Evolutionary conservation across 2,329 filamentous ascomycete species (phyloP).

Genomic region (Dactylellina haptotyla): DNA sequence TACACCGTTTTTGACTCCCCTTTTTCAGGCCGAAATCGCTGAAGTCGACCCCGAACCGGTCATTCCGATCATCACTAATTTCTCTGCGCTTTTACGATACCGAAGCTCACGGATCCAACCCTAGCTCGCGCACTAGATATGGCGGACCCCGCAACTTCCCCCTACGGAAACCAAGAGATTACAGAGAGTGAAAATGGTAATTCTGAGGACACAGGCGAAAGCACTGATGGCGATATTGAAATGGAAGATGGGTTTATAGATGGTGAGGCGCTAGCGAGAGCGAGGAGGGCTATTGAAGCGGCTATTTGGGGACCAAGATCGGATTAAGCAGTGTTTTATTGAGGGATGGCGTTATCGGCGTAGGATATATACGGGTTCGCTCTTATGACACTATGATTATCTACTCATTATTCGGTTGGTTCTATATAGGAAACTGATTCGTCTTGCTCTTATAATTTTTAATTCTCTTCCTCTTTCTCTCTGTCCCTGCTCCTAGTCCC

Average conservation of each 20-base stretch:
- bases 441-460: background rate
- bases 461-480: too few species aligned
- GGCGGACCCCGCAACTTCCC: background rate
- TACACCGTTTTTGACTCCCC: background rate
- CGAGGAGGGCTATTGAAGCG: background rate
- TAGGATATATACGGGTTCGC: background rate
- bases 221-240: too few species aligned
- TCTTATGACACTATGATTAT: background rate
- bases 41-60: background rate
- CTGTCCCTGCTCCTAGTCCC: too few species aligned
- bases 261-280: too few species aligned
- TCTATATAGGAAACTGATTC: background rate
- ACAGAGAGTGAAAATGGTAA: background rate
- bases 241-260: too few species aligned
- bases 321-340: background rate
- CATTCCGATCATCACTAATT: constrained; percentile 26
- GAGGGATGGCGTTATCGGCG: background rate
- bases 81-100: background rate
- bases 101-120: constrained; percentile 25
- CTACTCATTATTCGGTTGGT: background rate
- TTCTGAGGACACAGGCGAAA: too few species aligned
- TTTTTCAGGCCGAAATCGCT: constrained; percentile 15
- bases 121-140: background rate
- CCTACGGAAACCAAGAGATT: background rate
- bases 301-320: background rate